Conservation (phyloP, 306 rosid species). For the Crotalaria pallida region DNA sequence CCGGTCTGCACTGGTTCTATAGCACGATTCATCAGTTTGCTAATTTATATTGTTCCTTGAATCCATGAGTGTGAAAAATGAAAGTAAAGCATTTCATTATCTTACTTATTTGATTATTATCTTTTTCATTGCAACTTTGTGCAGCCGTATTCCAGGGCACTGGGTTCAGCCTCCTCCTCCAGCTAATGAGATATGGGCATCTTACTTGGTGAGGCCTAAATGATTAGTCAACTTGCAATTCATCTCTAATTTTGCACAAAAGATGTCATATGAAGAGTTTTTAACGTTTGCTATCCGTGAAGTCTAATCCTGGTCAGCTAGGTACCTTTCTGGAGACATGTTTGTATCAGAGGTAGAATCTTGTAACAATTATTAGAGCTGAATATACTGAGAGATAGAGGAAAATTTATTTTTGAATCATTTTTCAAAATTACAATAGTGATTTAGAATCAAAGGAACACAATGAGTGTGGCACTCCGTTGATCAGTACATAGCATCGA, state of each 20-base stretch:
- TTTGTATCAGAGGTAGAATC: not conserved
- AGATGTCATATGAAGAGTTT: not conserved
- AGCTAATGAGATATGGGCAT: conserved; percentile 83
- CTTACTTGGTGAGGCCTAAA: conserved; percentile 65
- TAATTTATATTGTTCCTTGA: not conserved
- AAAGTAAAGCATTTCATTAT: conserved; percentile 8
- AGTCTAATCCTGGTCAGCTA: not conserved
- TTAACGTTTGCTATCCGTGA: not conserved
- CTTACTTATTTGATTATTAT: not conserved
- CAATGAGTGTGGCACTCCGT: not conserved
- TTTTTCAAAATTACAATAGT: not conserved
- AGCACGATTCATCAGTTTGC: not conserved
- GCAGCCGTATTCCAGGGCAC: conserved; percentile 88
- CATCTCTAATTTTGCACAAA: not conserved
- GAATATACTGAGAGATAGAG: not conserved
- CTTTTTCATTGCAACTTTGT: conserved; percentile 7
- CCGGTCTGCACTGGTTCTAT: not conserved
- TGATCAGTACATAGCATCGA: not conserved
- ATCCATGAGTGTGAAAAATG: not conserved
- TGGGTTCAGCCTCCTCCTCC: conserved; percentile 92
- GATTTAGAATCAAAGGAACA: not conserved
- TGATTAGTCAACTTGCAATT: conserved; percentile 23
- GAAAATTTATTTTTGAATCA: not conserved
- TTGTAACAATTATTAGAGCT: not conserved
- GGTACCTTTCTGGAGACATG: not conserved